A percentile compares a stretch with the other conserved stretches of the same genome.
phyloP scores from a whole-genome alignment of 176 grass and related monocot genomes.

The Pontederia crassipes region DNA sequence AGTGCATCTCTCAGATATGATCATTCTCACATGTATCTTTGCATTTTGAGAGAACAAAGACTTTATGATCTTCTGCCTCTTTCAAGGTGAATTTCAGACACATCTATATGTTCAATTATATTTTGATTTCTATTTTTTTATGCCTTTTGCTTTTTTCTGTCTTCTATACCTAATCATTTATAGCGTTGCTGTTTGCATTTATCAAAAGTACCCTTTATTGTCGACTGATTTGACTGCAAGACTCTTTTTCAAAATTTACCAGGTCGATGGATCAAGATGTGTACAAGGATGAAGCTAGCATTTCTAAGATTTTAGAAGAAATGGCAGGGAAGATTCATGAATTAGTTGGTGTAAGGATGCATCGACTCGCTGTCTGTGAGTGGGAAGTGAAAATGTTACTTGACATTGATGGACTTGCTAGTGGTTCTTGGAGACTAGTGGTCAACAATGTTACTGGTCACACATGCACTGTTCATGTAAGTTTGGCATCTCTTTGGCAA shows the following conservation, averaged over 20 bases:
- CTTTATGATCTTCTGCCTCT: conserved; percentile 67
- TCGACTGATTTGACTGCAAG: conserved; percentile 7
- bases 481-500: conserved; percentile 26
- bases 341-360: conserved; percentile 87
- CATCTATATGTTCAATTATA: conserved; percentile 13
- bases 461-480: conserved; percentile 95
- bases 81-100: conserved; percentile 56
- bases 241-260: conserved; percentile 25
- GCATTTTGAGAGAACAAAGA: conserved; percentile 60
- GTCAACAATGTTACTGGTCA: conserved; percentile 96
- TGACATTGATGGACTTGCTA: conserved; percentile 56
- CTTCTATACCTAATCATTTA: background rate
- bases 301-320: conserved; percentile 59
- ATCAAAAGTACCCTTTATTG: background rate
- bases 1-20: conserved; percentile 64
- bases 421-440: conserved; percentile 87
- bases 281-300: conserved; percentile 50
- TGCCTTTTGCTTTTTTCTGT: background rate
- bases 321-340: conserved; percentile 92
- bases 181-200: background rate
- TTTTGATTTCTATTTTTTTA: background rate
- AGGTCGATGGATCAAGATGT: conserved; percentile 52
- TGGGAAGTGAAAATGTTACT: conserved; percentile 98
- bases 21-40: conserved; percentile 94
- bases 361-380: conserved; percentile 87